phyloP scores from a whole-genome alignment of 1,139 yeast genomes.

The Wickerhamomyces sp. region DNA sequence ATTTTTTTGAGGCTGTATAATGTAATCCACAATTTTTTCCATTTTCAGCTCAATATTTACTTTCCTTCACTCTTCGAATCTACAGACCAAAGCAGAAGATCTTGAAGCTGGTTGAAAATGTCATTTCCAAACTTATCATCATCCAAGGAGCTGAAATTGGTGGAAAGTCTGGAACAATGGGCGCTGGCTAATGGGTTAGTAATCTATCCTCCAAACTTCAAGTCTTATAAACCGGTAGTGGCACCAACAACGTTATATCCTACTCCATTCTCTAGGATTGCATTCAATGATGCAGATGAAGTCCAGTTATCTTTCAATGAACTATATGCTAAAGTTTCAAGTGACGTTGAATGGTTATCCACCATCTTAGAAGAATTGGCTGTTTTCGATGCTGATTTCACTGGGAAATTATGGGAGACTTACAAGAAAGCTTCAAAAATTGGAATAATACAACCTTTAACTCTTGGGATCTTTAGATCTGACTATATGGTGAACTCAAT shows the following conservation, averaged over 20 bases:
- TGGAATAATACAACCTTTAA: slow-evolving; percentile 62
- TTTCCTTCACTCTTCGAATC: neutral
- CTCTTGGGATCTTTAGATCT: slow-evolving; percentile 83
- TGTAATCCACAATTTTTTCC: neutral
- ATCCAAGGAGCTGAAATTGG: slow-evolving; percentile 21
- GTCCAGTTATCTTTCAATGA: slow-evolving; percentile 72
- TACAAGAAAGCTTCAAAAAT: slow-evolving; percentile 42
- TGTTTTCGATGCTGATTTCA: slow-evolving; percentile 65
- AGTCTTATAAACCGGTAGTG: slow-evolving; percentile 38
- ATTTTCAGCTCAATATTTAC: too few species aligned
- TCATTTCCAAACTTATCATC: slow-evolving; percentile 13
- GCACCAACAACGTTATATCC: slow-evolving; percentile 92
- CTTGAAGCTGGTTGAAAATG: slow-evolving; percentile 1
- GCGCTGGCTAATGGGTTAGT: slow-evolving; percentile 71
- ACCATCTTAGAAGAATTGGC: slow-evolving; percentile 51
- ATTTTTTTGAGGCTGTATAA: too few species aligned
- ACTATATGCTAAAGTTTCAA: slow-evolving; percentile 60
- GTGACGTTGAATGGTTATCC: slow-evolving; percentile 58
- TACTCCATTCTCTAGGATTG: slow-evolving; percentile 71
- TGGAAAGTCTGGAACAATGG: slow-evolving; percentile 65
- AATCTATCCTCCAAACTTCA: slow-evolving; percentile 64
- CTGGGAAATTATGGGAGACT: slow-evolving; percentile 68
- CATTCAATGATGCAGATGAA: slow-evolving; percentile 60
- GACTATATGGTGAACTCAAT: slow-evolving; percentile 75
- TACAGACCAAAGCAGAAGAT: neutral